These are phyloP conservation scores for Pleurotus platypus DNA, from an alignment of 768 basidiomycete genomes.

Conservation along the genomic window DNA sequence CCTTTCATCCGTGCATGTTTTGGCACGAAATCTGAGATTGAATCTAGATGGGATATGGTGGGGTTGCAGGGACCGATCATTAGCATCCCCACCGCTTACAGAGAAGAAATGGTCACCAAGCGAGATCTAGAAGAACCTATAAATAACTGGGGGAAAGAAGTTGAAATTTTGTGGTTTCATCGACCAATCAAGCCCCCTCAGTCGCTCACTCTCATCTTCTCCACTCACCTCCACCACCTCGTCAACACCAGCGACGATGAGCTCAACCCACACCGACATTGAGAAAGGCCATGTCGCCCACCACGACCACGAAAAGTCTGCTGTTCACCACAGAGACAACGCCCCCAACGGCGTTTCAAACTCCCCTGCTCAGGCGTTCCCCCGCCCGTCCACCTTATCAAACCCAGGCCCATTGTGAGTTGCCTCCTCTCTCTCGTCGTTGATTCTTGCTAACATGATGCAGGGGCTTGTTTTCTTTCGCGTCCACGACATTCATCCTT, in stretches of 20 bases:
- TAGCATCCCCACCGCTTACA: no score
- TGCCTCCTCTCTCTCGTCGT: not conserved
- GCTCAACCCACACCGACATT: not conserved
- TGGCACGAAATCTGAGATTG: no score
- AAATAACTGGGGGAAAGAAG: no score
- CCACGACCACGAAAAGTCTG: not conserved
- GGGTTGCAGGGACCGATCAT: no score
- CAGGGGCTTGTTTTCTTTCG: conserved; percentile 80
- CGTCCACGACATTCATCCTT: conserved; percentile 77
- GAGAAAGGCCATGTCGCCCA: not conserved
- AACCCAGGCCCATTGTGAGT: not conserved
- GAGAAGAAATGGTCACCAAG: no score
- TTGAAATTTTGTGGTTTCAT: no score
- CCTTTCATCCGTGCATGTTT: no score
- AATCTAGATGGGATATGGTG: no score
- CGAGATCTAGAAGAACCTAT: no score
- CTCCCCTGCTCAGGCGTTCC: not conserved
- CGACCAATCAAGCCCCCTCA: no score
- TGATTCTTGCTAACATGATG: not conserved
- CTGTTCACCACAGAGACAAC: not conserved
- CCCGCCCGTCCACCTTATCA: not conserved
- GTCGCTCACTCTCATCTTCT: no score
- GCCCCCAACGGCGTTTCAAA: not conserved
- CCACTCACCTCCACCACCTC: no score
- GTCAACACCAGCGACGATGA: not conserved